A percentile compares a stretch with the other conserved stretches of the same genome.
Evolutionary conservation across 2,329 filamentous ascomycete genomes (phyloP).

Genomic region (Exophiala viscosa): DNA sequence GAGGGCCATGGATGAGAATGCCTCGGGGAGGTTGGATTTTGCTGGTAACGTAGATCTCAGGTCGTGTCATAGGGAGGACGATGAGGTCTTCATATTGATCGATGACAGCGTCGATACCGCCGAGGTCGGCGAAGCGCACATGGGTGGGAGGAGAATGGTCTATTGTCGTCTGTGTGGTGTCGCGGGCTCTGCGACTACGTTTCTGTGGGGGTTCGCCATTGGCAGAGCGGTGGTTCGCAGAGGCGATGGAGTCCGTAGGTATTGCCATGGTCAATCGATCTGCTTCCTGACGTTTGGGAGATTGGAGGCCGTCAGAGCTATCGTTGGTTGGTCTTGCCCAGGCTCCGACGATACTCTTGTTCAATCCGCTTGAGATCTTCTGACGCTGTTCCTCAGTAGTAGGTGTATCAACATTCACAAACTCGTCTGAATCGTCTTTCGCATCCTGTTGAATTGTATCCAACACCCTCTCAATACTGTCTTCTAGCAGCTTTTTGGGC

Average conservation of each 20-base stretch:
- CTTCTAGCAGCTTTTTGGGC: conserved; percentile 76
- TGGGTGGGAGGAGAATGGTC: conserved; percentile 64
- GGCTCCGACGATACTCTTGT: conserved; percentile 59
- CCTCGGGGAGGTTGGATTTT: conserved; percentile 69
- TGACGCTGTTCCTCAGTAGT: conserved; percentile 29
- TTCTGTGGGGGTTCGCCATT: conserved; percentile 67
- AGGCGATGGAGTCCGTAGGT: conserved; percentile 28
- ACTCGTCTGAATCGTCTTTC: conserved; percentile 48
- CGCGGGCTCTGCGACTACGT: conserved; percentile 52
- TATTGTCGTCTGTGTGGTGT: conserved; percentile 48
- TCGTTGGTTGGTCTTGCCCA: conserved; percentile 43
- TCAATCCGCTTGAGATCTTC: conserved; percentile 56
- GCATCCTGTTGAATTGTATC: conserved; percentile 64
- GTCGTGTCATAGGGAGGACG: conserved; percentile 66
- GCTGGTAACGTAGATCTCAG: conserved; percentile 61
- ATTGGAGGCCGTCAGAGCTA: not conserved
- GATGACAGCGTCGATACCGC: conserved; percentile 71
- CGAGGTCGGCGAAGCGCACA: conserved; percentile 67
- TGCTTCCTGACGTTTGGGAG: not conserved
- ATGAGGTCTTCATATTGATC: conserved; percentile 66
- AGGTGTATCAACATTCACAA: conserved; percentile 44
- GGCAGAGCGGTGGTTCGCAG: conserved; percentile 55
- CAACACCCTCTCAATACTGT: conserved; percentile 78
- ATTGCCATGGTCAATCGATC: conserved; percentile 3
- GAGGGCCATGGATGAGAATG: conserved; percentile 75